Conservation (phyloP, 495 filamentous ascomycete species). For the Penicillium roqueforti region DNA sequence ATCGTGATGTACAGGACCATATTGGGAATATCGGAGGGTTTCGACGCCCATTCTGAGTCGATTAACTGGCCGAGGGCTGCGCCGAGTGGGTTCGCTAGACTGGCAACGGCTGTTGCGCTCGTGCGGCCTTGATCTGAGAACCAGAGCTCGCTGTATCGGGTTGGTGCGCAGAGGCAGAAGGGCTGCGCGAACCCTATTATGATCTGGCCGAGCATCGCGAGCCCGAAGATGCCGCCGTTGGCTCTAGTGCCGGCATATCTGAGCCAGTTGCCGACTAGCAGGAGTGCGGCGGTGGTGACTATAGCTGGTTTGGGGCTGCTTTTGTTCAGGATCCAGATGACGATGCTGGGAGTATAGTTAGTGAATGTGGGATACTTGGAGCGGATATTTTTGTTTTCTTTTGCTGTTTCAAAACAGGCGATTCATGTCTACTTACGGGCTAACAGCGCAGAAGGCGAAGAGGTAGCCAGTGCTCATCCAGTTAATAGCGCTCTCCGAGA, state of each 20-base stretch:
- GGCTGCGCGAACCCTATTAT: constrained; percentile 86
- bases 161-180: constrained; percentile 85
- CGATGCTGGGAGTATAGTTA: constrained; percentile 38
- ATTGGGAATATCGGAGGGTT: constrained; percentile 59
- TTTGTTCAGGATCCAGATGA: constrained; percentile 74
- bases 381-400: neutral
- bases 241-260: constrained; percentile 75
- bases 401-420: neutral
- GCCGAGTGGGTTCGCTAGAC: constrained; percentile 81
- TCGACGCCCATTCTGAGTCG: constrained; percentile 67
- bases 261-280: constrained; percentile 86
- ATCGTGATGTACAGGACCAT: constrained; percentile 86
- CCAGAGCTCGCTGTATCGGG: constrained; percentile 91
- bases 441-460: constrained; percentile 73
- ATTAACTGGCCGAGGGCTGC: constrained; percentile 85
- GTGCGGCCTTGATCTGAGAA: constrained; percentile 82
- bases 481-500: constrained; percentile 75
- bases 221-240: constrained; percentile 59
- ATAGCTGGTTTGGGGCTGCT: constrained; percentile 77
- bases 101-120: constrained; percentile 80
- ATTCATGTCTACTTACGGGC: constrained; percentile 52
- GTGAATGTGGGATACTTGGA: neutral
- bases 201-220: constrained; percentile 93
- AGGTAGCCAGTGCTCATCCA: constrained; percentile 87
- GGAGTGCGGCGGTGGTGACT: constrained; percentile 63